Evolutionary conservation across 208 protist genomes (phyloP), one percentile per base, ranked within the genome.

Genomic region (Acanthamoeba culbertsoni): DNA sequence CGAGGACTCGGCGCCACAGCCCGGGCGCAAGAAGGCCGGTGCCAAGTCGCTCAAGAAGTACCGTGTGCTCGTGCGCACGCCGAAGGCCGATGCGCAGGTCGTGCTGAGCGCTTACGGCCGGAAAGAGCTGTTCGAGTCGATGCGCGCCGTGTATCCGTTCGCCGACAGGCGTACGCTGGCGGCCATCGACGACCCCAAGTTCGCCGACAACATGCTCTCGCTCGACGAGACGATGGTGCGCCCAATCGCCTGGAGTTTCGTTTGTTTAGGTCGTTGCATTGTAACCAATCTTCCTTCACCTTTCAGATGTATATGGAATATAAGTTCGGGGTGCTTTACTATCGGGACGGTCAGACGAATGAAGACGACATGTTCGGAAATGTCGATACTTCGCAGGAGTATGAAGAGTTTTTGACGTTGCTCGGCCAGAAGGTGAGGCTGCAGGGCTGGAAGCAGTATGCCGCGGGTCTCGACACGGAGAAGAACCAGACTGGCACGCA

Each of bases 271-370:
- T 40, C 62, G 62, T 43, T 28, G 48, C 48, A 55, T 55, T 28
- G 59, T 65, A 12, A 8, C 28, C 35, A 31, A 28, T 37, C 16
- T 1, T 43, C 10, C 10, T 68, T 10, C 7, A 43, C 40, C 16
- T 59, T 59, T 10, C 94, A 96, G 71, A 16, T 94, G 28, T 91
- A 95, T 7, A 95, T 68, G 12, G 91, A 90, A 62, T 95, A 93
- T 35, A 96, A 96, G 59, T 95, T 96, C 88, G 95, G 95, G 53
- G 57, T 96, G 51, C 53, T 96, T 10, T 96, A 95, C 86, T 94
- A 93, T 91, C 59, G 37, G 12, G 48, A 90, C 10, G 86, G 86
- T 31, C 95, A 96, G 79, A 16, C 12, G 0, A 71, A 92, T 31
- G 93, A 95, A 16, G 93, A 95, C 35, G 86, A 94, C 16, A 94